Conservation (phyloP, 164 flowering plant genomes). For the Vitis cinerea region DNA sequence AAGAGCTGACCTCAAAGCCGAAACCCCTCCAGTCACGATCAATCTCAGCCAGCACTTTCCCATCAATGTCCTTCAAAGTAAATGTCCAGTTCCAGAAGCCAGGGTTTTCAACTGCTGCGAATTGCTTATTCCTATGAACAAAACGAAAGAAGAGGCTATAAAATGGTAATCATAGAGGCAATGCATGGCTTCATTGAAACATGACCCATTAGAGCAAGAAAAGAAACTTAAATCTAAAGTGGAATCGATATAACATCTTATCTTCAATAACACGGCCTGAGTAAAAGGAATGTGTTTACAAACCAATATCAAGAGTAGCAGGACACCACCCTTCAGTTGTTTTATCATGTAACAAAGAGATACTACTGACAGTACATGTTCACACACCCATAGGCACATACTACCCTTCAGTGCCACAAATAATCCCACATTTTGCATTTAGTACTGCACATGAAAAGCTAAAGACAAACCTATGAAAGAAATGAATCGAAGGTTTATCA, state of each 20-base stretch:
- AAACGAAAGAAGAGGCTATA: background rate
- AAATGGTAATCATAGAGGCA: background rate
- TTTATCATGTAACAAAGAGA: background rate
- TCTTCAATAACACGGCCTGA: background rate
- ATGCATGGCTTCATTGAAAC: background rate
- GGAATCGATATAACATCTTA: background rate
- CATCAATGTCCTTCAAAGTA: conserved; percentile 83
- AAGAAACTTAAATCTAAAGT: background rate
- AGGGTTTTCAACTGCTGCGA: conserved; percentile 96
- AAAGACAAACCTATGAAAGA: too few species aligned
- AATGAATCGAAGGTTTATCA: too few species aligned
- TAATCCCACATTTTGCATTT: too few species aligned
- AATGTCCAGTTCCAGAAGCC: conserved; percentile 98
- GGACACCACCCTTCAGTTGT: background rate
- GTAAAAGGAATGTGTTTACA: background rate
- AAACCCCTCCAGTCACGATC: conserved; percentile 98
- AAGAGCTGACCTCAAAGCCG: conserved; percentile 81
- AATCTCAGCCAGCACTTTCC: conserved; percentile 78
- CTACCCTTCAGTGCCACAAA: too few species aligned
- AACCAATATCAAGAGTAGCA: background rate
- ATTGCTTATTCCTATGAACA: conserved; percentile 67
- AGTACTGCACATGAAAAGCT: too few species aligned
- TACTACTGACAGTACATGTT: too few species aligned
- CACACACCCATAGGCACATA: too few species aligned
- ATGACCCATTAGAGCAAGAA: background rate